Conservation (phyloP, 2,329 filamentous ascomycete species). For the Fusarium temperatum region DNA sequence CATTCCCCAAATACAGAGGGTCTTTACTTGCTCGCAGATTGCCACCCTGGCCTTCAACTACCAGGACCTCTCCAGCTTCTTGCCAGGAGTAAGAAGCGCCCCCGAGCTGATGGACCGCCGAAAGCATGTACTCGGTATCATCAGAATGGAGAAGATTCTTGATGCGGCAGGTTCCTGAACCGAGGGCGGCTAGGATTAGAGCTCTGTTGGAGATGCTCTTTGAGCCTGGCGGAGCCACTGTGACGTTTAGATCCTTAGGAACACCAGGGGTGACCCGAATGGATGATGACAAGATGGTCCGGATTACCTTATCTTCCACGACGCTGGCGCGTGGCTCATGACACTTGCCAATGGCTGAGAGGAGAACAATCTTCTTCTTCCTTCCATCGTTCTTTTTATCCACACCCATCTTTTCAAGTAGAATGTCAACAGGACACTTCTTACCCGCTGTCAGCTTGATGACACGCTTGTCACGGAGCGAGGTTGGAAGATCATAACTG, state of each 20-base stretch:
- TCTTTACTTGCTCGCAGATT: constrained; percentile 78
- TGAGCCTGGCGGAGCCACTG: constrained; percentile 89
- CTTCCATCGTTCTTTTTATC: constrained; percentile 98
- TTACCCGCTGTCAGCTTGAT: constrained; percentile 86
- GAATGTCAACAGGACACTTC: constrained; percentile 82
- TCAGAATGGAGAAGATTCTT: constrained; percentile 95
- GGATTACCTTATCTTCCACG: constrained; percentile 86
- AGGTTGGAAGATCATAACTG: constrained; percentile 91
- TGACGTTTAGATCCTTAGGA: constrained; percentile 69
- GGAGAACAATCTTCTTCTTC: constrained; percentile 94
- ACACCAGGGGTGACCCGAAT: constrained; percentile 79
- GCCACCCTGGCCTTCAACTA: constrained; percentile 92
- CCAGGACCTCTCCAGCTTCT: constrained; percentile 88
- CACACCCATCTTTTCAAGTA: constrained; percentile 93
- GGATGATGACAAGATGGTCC: constrained; percentile 82
- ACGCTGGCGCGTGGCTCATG: constrained; percentile 88
- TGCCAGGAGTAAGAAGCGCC: constrained; percentile 94
- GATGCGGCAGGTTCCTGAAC: constrained; percentile 84
- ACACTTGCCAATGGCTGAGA: constrained; percentile 89
- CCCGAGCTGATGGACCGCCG: constrained; percentile 83
- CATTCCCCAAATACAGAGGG: constrained; percentile 92
- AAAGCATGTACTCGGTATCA: constrained; percentile 96
- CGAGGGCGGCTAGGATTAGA: constrained; percentile 90
- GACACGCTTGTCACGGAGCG: constrained; percentile 83
- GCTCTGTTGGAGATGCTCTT: constrained; percentile 98